Evolutionary conservation across 805 yeast species (phyloP).

Genomic region (Metschnikowia dekortorum): DNA sequence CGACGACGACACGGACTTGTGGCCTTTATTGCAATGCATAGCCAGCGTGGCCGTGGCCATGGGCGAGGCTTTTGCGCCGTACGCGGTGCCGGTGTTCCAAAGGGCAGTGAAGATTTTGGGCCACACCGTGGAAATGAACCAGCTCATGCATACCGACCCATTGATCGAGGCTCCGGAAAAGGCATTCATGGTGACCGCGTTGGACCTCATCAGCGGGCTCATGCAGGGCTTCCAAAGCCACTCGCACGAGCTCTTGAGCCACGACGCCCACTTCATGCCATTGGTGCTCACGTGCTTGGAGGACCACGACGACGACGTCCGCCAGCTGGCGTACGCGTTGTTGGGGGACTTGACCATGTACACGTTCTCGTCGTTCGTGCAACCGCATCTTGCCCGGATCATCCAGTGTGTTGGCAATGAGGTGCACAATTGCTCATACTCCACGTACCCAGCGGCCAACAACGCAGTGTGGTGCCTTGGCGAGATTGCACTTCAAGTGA

Average conservation of each 20-base stretch:
- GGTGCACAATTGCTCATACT: conserved; percentile 48
- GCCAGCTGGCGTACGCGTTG: conserved; percentile 87
- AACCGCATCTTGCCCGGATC: conserved; percentile 47
- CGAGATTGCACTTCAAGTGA: conserved; percentile 65
- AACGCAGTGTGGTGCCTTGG: conserved; percentile 96
- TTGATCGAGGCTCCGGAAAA: conserved; percentile 74
- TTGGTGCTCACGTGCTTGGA: conserved; percentile 65
- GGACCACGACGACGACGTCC: conserved; percentile 78
- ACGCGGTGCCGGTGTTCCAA: conserved; percentile 80
- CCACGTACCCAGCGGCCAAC: conserved; percentile 63
- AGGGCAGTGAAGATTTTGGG: conserved; percentile 70
- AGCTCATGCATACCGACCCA: conserved; percentile 61
- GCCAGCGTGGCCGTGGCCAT: conserved; percentile 85
- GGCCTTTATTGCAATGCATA: conserved; percentile 92
- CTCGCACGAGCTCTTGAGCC: conserved; percentile 46
- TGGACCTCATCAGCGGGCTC: conserved; percentile 88
- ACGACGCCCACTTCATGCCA: conserved; percentile 46
- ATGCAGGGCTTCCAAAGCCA: conserved; percentile 80
- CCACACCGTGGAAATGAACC: conserved; percentile 63
- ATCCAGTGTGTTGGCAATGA: conserved; percentile 68
- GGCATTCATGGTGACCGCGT: conserved; percentile 82
- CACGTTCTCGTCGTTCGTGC: conserved; percentile 43
- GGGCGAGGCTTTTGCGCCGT: conserved; percentile 82
- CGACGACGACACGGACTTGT: conserved; percentile 79
- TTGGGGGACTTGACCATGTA: conserved; percentile 83